Conservation (phyloP, 257 asterid species). For the Solanum tarapatanum region DNA sequence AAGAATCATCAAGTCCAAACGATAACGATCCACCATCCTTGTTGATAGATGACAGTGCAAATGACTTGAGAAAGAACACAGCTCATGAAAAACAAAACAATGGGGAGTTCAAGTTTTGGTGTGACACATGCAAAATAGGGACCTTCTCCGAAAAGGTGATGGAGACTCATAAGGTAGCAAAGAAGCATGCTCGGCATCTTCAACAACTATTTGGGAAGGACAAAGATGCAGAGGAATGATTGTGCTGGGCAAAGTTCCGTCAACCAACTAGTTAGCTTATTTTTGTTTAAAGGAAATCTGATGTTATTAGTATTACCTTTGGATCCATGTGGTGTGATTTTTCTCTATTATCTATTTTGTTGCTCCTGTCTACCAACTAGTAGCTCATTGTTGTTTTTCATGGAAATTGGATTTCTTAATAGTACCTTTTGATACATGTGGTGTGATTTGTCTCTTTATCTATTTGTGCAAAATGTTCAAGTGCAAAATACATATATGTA, state of each 20-base stretch:
- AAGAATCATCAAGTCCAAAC: neutral
- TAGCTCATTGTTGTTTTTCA: no score
- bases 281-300: neutral
- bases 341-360: no score
- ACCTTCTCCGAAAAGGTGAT: conserved; percentile 4
- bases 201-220: neutral
- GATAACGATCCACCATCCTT: neutral
- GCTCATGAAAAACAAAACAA: neutral
- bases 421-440: neutral
- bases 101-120: conserved; percentile 20
- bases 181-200: conserved; percentile 18
- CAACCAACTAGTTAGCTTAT: neutral
- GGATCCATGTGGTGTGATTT: no score
- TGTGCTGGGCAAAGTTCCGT: neutral
- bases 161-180: conserved; percentile 30
- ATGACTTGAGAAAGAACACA: neutral
- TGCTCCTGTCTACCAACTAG: no score
- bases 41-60: neutral
- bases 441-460: neutral
- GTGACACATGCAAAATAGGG: conserved; percentile 39
- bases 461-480: neutral
- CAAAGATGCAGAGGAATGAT: neutral
- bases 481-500: neutral
- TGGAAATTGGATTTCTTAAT: neutral
- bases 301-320: neutral